These are phyloP conservation scores for Pueraria montana DNA, from an alignment of 306 rosid genomes.

Conservation along the genomic window DNA sequence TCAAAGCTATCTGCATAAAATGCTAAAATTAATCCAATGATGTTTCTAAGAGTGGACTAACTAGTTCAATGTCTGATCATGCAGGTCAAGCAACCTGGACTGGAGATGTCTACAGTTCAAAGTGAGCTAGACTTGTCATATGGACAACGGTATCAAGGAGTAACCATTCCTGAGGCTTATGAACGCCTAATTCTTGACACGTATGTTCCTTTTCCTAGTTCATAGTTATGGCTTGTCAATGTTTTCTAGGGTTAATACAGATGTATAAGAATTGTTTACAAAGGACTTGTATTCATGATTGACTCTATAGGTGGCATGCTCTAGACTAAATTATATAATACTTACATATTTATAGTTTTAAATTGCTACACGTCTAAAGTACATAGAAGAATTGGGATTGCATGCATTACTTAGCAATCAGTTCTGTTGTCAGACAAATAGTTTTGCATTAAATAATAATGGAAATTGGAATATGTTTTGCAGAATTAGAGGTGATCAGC, in stretches of 20 bases:
- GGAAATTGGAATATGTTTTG: slow-evolving; percentile 30
- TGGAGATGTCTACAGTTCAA: slow-evolving; percentile 80
- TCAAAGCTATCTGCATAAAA: slow-evolving; percentile 30
- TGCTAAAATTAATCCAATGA: background rate
- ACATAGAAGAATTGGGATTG: background rate
- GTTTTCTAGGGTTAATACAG: background rate
- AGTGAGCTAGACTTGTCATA: slow-evolving; percentile 92
- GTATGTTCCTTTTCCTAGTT: slow-evolving; percentile 53
- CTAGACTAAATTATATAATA: background rate
- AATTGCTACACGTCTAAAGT: background rate
- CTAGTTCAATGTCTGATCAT: slow-evolving; percentile 30
- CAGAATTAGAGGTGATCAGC: slow-evolving; percentile 93
- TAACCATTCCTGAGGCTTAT: slow-evolving; percentile 82
- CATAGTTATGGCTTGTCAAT: background rate
- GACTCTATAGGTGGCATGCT: background rate
- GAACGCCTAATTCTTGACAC: slow-evolving; percentile 92
- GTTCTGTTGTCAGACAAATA: slow-evolving; percentile 9
- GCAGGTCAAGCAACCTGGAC: slow-evolving; percentile 91
- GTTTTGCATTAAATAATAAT: slow-evolving; percentile 11
- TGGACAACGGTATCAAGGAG: slow-evolving; percentile 80
- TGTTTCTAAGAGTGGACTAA: slow-evolving; percentile 3
- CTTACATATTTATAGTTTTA: background rate
- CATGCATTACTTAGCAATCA: background rate
- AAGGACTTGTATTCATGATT: background rate
- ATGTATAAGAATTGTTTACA: background rate